Evolutionary conservation across 768 basidiomycete species (phyloP).

Genomic region (Lactarius quietus): DNA sequence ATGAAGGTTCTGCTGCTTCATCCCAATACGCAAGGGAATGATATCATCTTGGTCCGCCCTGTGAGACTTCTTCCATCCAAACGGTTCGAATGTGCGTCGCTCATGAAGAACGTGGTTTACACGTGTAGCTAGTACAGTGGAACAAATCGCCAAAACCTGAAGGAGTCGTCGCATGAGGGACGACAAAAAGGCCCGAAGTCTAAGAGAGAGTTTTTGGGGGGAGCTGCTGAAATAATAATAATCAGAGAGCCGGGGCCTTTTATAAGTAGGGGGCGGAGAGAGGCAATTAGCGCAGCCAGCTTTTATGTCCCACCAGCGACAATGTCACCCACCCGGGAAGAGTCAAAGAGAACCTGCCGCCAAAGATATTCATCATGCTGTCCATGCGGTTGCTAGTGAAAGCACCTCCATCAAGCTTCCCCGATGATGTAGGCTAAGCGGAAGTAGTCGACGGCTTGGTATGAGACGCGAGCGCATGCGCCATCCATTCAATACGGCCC

Average conservation of each 20-base stretch:
- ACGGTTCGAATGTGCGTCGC: conserved; percentile 35
- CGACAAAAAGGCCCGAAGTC: background rate
- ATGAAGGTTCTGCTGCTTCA: conserved; percentile 42
- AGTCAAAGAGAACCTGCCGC: too few relatives aligned
- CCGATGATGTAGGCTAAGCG: background rate
- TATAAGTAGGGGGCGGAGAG: background rate
- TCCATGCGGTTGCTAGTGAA: background rate
- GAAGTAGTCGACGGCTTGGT: background rate
- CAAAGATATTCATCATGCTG: background rate
- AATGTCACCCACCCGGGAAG: background rate
- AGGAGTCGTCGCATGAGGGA: conserved; percentile 13
- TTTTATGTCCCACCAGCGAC: background rate
- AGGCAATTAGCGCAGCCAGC: background rate
- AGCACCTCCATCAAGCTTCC: background rate
- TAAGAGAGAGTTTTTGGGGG: background rate
- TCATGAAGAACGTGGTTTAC: conserved; percentile 37
- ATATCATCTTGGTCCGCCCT: conserved; percentile 32
- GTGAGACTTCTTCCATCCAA: conserved; percentile 34
- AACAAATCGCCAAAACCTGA: conserved; percentile 23
- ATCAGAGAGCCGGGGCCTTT: background rate
- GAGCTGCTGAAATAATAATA: background rate
- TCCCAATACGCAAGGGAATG: conserved; percentile 44
- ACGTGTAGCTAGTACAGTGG: conserved; percentile 25
- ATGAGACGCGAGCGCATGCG: background rate
- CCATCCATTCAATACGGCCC: background rate